phyloP scores from a whole-genome alignment of 225 moss, liverwort and hornwort genomes.

The Marchantia polymorpha region DNA sequence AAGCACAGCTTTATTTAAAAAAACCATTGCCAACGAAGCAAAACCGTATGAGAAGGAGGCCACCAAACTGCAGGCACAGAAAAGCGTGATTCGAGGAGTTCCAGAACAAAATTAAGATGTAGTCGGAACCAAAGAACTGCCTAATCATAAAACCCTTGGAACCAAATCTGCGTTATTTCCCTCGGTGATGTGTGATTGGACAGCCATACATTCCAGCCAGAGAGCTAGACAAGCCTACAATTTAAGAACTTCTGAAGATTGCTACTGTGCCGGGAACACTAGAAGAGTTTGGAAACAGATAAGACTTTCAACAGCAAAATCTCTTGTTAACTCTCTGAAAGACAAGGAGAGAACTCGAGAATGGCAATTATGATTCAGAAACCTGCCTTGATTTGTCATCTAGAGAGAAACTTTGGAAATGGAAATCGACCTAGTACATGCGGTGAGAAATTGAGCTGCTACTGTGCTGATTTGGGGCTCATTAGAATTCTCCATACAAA shows the following conservation, averaged over 20 bases:
- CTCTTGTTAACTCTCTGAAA: background rate
- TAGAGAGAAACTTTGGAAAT: background rate
- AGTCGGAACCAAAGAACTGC: background rate
- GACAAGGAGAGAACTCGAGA: background rate
- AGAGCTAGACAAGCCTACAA: background rate
- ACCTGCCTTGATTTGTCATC: background rate
- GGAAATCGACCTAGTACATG: background rate
- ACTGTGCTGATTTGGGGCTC: background rate
- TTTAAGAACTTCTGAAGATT: background rate
- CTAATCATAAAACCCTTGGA: too few relatives aligned
- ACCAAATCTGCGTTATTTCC: too few relatives aligned
- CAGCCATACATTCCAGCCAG: background rate
- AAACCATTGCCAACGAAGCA: constrained; percentile 51
- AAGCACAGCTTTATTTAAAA: constrained; percentile 54
- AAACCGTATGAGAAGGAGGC: constrained; percentile 45
- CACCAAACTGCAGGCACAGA: constrained; percentile 31
- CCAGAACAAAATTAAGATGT: background rate
- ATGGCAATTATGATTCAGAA: background rate
- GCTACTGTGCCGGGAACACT: background rate
- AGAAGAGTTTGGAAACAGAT: too few relatives aligned
- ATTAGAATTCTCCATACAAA: constrained; percentile 8
- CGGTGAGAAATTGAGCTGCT: background rate
- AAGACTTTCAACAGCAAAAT: too few relatives aligned
- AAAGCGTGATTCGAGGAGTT: background rate
- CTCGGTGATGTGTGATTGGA: too few relatives aligned